Conservation (phyloP, 208 protist genomes). For the Crithidia thermophila region DNA sequence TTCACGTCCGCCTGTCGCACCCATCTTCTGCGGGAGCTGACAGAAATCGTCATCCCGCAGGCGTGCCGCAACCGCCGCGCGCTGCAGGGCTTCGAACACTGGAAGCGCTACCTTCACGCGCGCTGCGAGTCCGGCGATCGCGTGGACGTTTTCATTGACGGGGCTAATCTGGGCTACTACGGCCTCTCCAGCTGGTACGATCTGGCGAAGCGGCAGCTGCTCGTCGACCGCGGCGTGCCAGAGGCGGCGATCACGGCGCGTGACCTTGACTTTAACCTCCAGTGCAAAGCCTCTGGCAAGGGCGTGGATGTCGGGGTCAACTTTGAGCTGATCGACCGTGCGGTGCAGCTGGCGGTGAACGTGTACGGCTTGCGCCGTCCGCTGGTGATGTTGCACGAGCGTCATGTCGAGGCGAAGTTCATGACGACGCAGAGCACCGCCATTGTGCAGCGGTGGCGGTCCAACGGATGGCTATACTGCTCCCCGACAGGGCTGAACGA, state of each 20-base stretch:
- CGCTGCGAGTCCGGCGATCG: slow-evolving; percentile 28
- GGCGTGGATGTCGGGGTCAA: slow-evolving; percentile 68
- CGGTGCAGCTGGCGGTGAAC: slow-evolving; percentile 41
- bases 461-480: slow-evolving; percentile 46
- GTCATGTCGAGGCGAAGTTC: slow-evolving; percentile 54
- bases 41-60: slow-evolving; percentile 36
- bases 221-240: slow-evolving; percentile 34
- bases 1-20: slow-evolving; percentile 53
- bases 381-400: slow-evolving; percentile 78
- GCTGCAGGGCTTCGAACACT: slow-evolving; percentile 50
- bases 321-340: slow-evolving; percentile 68
- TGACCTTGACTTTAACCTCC: slow-evolving; percentile 36
- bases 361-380: slow-evolving; percentile 46
- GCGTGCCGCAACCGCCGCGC: slow-evolving; percentile 39
- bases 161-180: slow-evolving; percentile 88
- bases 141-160: slow-evolving; percentile 74
- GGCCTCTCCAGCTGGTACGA: slow-evolving; percentile 82
- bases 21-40: slow-evolving; percentile 46
- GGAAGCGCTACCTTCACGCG: slow-evolving; percentile 47
- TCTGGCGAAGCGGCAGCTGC: slow-evolving; percentile 49
- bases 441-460: slow-evolving; percentile 55
- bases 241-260: slow-evolving; percentile 32
- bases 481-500: slow-evolving; percentile 73
- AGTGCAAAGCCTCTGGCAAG: slow-evolving; percentile 23
- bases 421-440: slow-evolving; percentile 33